Evolutionary conservation across 1,284 basidiomycete species (phyloP), one percentile per base, ranked within the genome.

Genomic region (Malassezia arunalokei): DNA sequence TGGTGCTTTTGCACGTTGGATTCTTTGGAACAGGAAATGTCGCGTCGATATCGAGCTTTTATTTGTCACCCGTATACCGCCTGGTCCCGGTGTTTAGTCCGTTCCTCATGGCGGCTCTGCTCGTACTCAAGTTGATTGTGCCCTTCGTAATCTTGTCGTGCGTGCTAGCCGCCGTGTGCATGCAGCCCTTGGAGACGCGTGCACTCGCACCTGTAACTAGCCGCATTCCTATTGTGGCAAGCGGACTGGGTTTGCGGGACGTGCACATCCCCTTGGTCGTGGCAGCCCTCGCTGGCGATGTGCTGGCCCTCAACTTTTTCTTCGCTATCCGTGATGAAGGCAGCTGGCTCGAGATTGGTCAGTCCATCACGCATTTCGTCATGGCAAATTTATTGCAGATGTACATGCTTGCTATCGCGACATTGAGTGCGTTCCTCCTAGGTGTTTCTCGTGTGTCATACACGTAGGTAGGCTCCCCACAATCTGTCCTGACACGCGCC

Each of bases 261-360:
- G 45, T 47, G 5, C 52, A 49, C 41, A 57, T 63, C 24, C 46
- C 64, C 12, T 57, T 70, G n/a, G 51, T 66, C 8, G 58, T 58
- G 6, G 67, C 68, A 3, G 60, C 60, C 12, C 58, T 68, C 12
- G 60, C 60, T 0, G 59, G 65, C 1, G 67, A 71, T 20, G 64
- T 69, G 37, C 57, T 71, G 0, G 86, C 85, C 0, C 77, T 88
- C 55, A 78, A 82, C 11, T 90, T 91, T 75, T 87, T 91, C 75
- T 83, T 84, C 75, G 81, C 81, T 31, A 86, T 91, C 39, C 82
- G 81, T 29, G 86, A 88, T 68, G 83, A 82, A 29, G 85, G 85
- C 77, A 87, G 84, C 6, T 91, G 87, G 88, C 75, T 90, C 48
- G 86, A 90, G 68, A 90, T 89, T 51, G 87, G 87, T 5, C 85